Evolutionary conservation across 148 eudicot species (phyloP).

Genomic region (Diospyros lotus): DNA sequence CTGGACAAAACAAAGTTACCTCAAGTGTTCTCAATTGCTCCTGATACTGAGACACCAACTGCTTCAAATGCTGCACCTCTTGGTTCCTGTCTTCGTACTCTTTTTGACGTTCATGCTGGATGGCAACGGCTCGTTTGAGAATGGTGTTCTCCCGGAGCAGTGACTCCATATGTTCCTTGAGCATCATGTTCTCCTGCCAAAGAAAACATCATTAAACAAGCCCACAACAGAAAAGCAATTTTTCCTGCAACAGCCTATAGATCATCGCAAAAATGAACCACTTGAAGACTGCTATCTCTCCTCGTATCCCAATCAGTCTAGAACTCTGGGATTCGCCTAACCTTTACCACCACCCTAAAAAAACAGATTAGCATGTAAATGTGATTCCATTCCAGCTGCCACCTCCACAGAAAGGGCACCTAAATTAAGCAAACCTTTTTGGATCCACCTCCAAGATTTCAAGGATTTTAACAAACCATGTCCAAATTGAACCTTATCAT

Average conservation of each 20-base stretch:
- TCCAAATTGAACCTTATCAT: neutral
- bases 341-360: neutral
- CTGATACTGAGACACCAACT: constrained; percentile 70
- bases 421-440: neutral
- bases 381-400: too few relatives aligned
- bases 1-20: constrained; percentile 26
- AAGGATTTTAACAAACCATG: neutral
- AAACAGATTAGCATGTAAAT: neutral
- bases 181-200: constrained; percentile 62
- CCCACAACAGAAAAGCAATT: neutral
- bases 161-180: constrained; percentile 72
- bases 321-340: neutral
- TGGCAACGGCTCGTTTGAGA: constrained; percentile 79
- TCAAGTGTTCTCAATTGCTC: constrained; percentile 77
- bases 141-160: constrained; percentile 61
- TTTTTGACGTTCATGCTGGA: constrained; percentile 80
- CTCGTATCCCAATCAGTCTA: too few relatives aligned
- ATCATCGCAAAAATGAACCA: too few relatives aligned
- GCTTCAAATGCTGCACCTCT: constrained; percentile 72
- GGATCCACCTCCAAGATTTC: neutral
- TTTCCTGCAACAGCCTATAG: neutral
- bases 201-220: neutral
- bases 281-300: too few relatives aligned
- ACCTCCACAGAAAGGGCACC: neutral
- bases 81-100: constrained; percentile 58